A percentile compares a stretch with the other conserved stretches of the same genome.
Evolutionary conservation across 73 alveolate genomes (phyloP).

Genomic region (Symbiodinium pilosum): DNA sequence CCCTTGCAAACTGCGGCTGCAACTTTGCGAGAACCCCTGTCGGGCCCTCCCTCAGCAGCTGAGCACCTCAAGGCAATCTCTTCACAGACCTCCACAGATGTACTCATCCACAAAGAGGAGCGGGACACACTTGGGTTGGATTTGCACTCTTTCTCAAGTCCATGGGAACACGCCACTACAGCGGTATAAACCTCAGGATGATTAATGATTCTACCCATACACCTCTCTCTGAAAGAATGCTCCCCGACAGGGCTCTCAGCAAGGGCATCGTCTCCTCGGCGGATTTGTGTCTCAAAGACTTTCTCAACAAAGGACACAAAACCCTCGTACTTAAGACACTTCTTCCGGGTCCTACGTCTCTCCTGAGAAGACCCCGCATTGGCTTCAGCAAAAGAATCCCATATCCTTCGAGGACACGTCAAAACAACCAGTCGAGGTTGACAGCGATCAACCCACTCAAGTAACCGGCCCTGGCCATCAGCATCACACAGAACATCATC

Average conservation of each 20-base stretch:
- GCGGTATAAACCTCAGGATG: no score
- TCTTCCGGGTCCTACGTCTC: not conserved
- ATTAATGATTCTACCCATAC: no score
- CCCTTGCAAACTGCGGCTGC: not conserved
- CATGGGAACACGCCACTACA: no score
- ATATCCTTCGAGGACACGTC: not conserved
- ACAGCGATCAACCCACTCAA: not conserved
- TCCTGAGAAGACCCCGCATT: not conserved
- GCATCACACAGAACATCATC: no score
- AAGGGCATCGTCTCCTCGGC: not conserved
- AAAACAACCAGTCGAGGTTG: not conserved
- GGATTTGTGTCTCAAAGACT: not conserved
- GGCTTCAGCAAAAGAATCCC: no score
- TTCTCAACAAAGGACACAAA: not conserved
- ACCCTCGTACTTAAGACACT: not conserved
- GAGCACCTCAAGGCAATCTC: no score
- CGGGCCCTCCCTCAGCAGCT: no score
- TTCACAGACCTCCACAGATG: not conserved
- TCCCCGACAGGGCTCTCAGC: not conserved
- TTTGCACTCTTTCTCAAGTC: no score
- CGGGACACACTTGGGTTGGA: no score
- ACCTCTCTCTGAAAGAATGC: no score
- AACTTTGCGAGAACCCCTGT: no score
- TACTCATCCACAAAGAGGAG: no score
- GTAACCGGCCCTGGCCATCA: not conserved